Base-by-base conservation (phyloP, 1,139 yeast genomes). In the Yamadazyma sp. region DNA sequence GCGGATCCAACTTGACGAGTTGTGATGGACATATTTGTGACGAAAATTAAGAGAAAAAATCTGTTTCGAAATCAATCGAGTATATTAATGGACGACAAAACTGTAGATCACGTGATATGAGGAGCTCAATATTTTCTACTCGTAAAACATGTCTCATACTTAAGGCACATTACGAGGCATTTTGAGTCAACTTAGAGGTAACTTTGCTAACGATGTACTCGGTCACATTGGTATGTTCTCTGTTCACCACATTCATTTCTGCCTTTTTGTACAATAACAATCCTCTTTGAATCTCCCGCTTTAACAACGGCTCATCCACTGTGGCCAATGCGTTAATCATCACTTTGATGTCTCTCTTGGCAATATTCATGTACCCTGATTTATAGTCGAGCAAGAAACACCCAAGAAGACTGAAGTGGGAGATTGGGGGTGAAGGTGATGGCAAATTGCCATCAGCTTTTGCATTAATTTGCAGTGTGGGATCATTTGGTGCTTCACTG, bases 1-100 rank as follows among this genome's bases (percentile, higher is more conserved):
- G 89, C 85, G 53, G 95, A 92, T 59, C 95, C 97, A 58, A 88
- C 71, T 73, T 86, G 92, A 74, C 96, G 86, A 46, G 86, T 73
- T 44, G 87, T 64, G 75, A 78, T 84, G 50, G 78, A 64, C 92
- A 84, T 85, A 35, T 31, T 42, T 25, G 15, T 11, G 21, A 27
- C 24, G 27, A 29, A 34, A 37, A 34, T 28, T 34, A 40, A 37
- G 40, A 25, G 31, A 23, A 13, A 38, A 32, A 42, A 34, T n/a
- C n/a, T n/a, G n/a, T n/a, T n/a, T n/a, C n/a, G n/a, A n/a, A n/a
- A n/a, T n/a, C n/a, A n/a, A n/a, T 26, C 31, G 14, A 23, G 17
- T 17, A 33, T 18, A 27, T 33, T 33, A 22, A 17, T 29, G 20
- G 34, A 21, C 18, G 24, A 23, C 14, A 18, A 6, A 8, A n/a